Conservation (phyloP, 139 green algal genomes). For the Gonium pectorale region DNA sequence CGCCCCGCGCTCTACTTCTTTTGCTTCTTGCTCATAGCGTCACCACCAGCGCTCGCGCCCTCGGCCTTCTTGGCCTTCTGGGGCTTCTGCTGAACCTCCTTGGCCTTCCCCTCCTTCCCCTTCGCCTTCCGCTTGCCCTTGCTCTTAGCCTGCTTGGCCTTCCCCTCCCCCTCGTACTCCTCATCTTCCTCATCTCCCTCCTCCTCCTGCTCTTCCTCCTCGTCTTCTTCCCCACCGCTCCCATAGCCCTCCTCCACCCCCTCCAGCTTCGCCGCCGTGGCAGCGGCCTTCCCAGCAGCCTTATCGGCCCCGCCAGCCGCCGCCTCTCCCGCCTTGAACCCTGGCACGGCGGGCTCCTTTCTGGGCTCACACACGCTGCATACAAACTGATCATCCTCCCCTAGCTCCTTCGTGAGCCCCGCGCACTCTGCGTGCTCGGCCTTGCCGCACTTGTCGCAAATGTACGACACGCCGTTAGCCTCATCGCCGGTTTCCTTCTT, state of each 20-base stretch:
- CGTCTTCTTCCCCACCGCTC: not conserved
- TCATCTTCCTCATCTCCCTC: conserved; percentile 24
- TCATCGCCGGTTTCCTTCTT: not conserved
- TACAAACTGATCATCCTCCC: not conserved
- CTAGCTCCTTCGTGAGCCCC: not conserved
- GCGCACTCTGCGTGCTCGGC: not conserved
- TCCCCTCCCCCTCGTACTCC: conserved; percentile 19
- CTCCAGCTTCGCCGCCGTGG: not conserved
- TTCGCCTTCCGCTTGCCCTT: conserved; percentile 2
- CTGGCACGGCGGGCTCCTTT: not conserved
- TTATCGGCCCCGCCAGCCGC: too few species aligned
- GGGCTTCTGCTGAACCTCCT: not conserved
- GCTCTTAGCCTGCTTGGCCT: not conserved
- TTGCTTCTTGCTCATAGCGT: too few species aligned
- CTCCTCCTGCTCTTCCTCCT: not conserved
- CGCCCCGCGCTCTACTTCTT: too few species aligned
- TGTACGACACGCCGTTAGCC: not conserved
- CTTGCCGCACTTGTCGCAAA: not conserved
- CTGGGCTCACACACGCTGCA: not conserved
- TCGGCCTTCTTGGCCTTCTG: not conserved
- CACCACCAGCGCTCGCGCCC: too few species aligned
- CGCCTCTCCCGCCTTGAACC: too few species aligned
- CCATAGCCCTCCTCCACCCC: not conserved
- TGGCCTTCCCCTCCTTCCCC: not conserved
- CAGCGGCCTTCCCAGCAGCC: not conserved